Evolutionary conservation across 306 rosid species (phyloP).

Genomic region (Pyrus communis): DNA sequence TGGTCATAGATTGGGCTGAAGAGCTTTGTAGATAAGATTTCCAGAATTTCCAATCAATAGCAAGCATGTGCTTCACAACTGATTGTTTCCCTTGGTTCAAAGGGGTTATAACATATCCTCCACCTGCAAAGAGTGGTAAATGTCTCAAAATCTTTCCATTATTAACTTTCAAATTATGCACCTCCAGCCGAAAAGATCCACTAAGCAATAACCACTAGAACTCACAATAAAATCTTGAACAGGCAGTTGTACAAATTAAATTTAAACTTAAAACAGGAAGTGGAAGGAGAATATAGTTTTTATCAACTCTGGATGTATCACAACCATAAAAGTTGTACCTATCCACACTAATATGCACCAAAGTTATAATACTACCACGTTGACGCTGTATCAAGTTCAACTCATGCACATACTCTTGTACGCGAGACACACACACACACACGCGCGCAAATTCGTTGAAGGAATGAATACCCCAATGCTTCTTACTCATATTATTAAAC

Average conservation of each 20-base stretch:
- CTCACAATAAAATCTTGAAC: background rate
- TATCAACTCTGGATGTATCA: background rate
- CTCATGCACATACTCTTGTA: background rate
- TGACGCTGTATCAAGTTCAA: background rate
- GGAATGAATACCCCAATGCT: background rate
- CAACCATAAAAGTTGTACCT: background rate
- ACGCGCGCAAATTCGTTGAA: background rate
- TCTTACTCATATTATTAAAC: background rate
- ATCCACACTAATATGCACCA: background rate
- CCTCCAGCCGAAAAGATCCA: background rate
- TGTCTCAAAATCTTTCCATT: background rate
- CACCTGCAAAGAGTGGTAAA: slow-evolving; percentile 40
- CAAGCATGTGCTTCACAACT: slow-evolving; percentile 85
- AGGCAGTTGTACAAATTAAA: background rate
- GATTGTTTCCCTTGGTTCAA: slow-evolving; percentile 67
- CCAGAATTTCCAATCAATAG: slow-evolving; percentile 89
- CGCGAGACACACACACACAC: background rate
- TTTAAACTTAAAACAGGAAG: background rate
- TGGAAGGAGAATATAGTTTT: background rate
- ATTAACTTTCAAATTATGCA: background rate
- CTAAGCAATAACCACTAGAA: background rate
- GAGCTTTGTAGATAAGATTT: slow-evolving; percentile 53
- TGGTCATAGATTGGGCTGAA: slow-evolving; percentile 50
- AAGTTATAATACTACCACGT: background rate
- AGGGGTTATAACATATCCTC: slow-evolving; percentile 78